Conservation (phyloP, 371 early-diverging fungal genomes). For the Polyrhizophydium stewartii region DNA sequence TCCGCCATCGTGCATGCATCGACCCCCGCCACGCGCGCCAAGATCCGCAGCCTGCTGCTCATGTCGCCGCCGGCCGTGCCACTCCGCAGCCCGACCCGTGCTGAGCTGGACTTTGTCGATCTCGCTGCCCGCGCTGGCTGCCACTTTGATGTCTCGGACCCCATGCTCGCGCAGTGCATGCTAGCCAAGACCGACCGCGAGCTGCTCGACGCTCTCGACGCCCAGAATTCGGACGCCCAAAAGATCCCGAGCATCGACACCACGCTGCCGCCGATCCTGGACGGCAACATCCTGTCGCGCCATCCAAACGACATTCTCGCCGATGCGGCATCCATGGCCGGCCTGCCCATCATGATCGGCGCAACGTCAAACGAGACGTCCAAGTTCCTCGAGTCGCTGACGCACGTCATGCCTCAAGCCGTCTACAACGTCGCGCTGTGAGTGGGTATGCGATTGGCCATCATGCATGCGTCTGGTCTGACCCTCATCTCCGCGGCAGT, state of each 20-base stretch:
- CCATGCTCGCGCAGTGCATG: slow-evolving; percentile 5
- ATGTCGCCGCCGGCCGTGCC: slow-evolving; percentile 19
- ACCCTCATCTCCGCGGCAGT: no score
- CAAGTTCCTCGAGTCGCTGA: slow-evolving; percentile 5
- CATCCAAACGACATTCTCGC: slow-evolving; percentile 12
- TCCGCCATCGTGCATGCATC: slow-evolving; percentile 21
- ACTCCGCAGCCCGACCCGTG: neutral
- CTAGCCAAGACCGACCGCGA: slow-evolving; percentile 8
- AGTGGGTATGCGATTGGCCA: no score
- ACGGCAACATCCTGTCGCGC: slow-evolving; percentile 7
- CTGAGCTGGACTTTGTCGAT: neutral
- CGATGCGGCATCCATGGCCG: neutral
- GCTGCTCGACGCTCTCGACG: slow-evolving; percentile 10
- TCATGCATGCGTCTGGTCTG: no score
- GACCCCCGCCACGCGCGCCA: neutral
- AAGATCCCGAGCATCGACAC: neutral
- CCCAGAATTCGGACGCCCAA: neutral
- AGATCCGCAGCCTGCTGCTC: slow-evolving; percentile 6
- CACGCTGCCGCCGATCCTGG: slow-evolving; percentile 12
- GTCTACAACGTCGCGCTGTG: slow-evolving; percentile 16
- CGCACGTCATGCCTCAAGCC: neutral
- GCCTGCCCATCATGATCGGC: slow-evolving; percentile 7
- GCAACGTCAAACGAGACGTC: slow-evolving; percentile 13
- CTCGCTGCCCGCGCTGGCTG: slow-evolving; percentile 8
- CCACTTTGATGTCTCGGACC: neutral